Evolutionary conservation across 345 rosid genomes (phyloP).

Genomic region (Eucalyptus leucophloia): DNA sequence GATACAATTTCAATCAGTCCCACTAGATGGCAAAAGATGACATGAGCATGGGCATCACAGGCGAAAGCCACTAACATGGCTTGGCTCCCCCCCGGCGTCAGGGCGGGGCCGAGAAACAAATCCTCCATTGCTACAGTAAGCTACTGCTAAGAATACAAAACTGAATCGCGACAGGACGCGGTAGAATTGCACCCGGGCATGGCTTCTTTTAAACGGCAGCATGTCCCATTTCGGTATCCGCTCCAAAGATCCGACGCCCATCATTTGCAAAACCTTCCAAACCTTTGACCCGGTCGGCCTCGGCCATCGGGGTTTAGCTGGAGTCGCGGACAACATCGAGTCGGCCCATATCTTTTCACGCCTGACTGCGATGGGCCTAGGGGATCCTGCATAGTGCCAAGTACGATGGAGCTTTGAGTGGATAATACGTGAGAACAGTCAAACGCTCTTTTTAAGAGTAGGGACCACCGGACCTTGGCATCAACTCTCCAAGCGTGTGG

Average conservation of each 20-base stretch:
- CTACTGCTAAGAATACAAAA: background rate
- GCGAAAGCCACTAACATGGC: background rate
- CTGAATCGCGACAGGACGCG: background rate
- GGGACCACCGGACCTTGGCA: background rate
- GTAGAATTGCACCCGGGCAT: background rate
- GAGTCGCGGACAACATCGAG: background rate
- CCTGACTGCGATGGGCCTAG: background rate
- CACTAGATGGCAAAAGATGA: background rate
- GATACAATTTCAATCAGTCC: background rate
- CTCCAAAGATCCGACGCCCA: background rate
- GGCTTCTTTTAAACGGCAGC: background rate
- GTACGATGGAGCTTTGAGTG: background rate
- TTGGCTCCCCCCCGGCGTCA: background rate
- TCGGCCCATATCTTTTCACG: background rate
- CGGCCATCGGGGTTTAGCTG: background rate
- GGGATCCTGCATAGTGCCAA: background rate
- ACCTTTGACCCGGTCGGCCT: background rate
- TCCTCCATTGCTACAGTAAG: background rate
- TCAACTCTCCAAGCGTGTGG: background rate
- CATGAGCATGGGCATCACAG: background rate
- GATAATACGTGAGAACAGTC: background rate
- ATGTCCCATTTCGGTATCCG: background rate
- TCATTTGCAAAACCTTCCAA: background rate
- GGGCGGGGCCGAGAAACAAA: background rate
- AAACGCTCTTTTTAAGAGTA: background rate